A percentile compares a stretch with the other conserved stretches of the same genome.
Evolutionary conservation across 2,329 filamentous ascomycete species (phyloP).

Genomic region (Magnaporthiopsis rhizophila): DNA sequence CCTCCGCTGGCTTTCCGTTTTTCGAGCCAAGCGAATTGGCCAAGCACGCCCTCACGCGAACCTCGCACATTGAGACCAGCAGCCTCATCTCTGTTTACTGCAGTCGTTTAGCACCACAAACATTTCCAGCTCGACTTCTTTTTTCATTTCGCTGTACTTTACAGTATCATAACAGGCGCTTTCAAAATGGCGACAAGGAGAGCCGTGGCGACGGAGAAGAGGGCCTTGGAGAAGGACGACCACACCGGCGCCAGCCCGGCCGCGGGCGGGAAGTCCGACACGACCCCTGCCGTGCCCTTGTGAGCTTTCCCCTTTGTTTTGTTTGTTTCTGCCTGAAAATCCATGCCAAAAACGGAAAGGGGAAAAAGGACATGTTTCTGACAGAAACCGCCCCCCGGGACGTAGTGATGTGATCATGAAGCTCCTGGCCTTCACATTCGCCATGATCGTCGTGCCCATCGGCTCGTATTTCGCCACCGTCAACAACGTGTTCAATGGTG

Average conservation of each 20-base stretch:
- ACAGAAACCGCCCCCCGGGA: not conserved
- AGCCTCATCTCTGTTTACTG: not conserved
- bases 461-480: conserved; percentile 81
- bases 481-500: conserved; percentile 70
- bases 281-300: conserved; percentile 75
- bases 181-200: conserved; percentile 59
- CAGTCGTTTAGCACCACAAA: too few relatives aligned
- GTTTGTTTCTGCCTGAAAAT: conserved; percentile 1
- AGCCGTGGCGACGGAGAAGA: conserved; percentile 58
- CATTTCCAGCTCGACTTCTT: not conserved
- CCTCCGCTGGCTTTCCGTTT: not conserved
- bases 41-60: not conserved
- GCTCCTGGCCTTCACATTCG: conserved; percentile 79
- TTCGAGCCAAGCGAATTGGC: not conserved
- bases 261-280: conserved; percentile 55
- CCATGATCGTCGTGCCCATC: conserved; percentile 84
- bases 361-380: not conserved
- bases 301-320: conserved; percentile 36
- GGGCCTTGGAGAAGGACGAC: conserved; percentile 54
- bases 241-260: conserved; percentile 28
- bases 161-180: not conserved
- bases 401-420: conserved; percentile 77
- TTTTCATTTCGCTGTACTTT: not conserved
- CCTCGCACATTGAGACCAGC: not conserved
- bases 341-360: not conserved